A percentile compares a stretch with the other conserved stretches of the same genome.
Conservation (phyloP, 805 yeast genomes). For the Spathaspora arborariae region DNA sequence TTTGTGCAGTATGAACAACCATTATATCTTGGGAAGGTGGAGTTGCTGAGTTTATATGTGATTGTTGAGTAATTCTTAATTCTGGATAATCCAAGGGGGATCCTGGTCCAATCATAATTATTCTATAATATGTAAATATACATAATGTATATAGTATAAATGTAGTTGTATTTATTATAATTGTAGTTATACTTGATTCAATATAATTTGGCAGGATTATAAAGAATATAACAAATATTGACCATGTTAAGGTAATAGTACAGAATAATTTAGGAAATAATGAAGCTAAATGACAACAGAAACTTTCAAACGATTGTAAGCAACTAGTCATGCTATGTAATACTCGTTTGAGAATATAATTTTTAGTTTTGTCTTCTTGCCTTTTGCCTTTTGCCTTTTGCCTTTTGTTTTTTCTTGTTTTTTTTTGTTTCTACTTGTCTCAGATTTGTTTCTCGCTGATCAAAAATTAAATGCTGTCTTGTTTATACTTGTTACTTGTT, state of each 20-base stretch:
- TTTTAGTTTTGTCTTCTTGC: neutral
- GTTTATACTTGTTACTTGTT: neutral
- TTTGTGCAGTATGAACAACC: slow-evolving; percentile 34
- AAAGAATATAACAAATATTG: slow-evolving; percentile 33
- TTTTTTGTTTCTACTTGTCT: neutral
- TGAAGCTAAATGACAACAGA: slow-evolving; percentile 12
- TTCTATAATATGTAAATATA: slow-evolving; percentile 49
- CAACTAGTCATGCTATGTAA: neutral
- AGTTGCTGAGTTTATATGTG: no score
- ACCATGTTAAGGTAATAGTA: slow-evolving; percentile 43
- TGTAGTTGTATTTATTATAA: slow-evolving; percentile 19
- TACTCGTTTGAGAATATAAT: neutral
- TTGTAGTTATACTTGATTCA: slow-evolving; percentile 10
- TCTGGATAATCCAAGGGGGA: slow-evolving; percentile 57
- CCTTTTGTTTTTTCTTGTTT: neutral
- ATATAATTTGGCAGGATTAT: slow-evolving; percentile 16
- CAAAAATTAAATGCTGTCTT: neutral
- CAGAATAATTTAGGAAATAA: slow-evolving; percentile 51
- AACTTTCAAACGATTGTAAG: neutral
- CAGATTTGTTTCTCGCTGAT: neutral
- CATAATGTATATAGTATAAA: slow-evolving; percentile 30
- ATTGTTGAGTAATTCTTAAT: slow-evolving; percentile 23
- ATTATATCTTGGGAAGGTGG: slow-evolving; percentile 32
- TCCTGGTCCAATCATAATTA: slow-evolving; percentile 58
- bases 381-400: neutral